A percentile compares a stretch with the other conserved stretches of the same genome.
Conservation (phyloP, 2,329 filamentous ascomycete species). For the Purpureocillium lavendulum region DNA sequence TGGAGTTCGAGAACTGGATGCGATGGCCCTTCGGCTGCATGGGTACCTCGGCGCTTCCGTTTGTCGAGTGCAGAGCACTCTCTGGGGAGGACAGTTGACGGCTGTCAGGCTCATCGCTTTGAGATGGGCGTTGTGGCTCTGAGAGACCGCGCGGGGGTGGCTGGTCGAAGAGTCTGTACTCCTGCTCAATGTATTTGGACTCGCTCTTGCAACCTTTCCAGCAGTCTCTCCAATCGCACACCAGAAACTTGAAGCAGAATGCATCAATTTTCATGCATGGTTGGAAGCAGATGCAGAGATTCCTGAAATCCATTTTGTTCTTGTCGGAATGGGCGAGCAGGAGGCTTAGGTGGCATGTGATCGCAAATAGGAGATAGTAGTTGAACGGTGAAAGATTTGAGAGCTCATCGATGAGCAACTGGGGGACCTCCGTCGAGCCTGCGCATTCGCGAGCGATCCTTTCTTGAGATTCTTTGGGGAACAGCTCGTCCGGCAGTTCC, state of each 20-base stretch:
- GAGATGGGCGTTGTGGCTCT: conserved; percentile 21
- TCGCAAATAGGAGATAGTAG: conserved; percentile 95
- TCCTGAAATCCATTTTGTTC: conserved; percentile 98
- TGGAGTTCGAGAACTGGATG: conserved; percentile 29
- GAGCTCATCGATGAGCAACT: conserved; percentile 81
- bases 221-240: conserved; percentile 92
- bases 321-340: conserved; percentile 85
- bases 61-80: conserved; percentile 46
- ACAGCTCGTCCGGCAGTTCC: conserved; percentile 87
- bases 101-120: conserved; percentile 8
- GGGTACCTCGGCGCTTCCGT: conserved; percentile 14
- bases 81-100: conserved; percentile 49
- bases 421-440: conserved; percentile 71
- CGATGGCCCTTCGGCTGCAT: conserved; percentile 34
- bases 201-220: conserved; percentile 96
- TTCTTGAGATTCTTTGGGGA: conserved; percentile 77
- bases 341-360: conserved; percentile 90
- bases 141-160: conserved; percentile 43
- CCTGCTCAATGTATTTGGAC: conserved; percentile 65
- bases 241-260: conserved; percentile 90
- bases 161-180: conserved; percentile 53
- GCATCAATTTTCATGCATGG: conserved; percentile 94
- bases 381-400: conserved; percentile 94
- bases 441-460: conserved; percentile 72
- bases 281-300: conserved; percentile 93